A percentile compares a stretch with the other conserved stretches of the same genome.
These are phyloP conservation scores for Hericium alpestre DNA, from an alignment of 768 basidiomycete species.

Conservation along the genomic window DNA sequence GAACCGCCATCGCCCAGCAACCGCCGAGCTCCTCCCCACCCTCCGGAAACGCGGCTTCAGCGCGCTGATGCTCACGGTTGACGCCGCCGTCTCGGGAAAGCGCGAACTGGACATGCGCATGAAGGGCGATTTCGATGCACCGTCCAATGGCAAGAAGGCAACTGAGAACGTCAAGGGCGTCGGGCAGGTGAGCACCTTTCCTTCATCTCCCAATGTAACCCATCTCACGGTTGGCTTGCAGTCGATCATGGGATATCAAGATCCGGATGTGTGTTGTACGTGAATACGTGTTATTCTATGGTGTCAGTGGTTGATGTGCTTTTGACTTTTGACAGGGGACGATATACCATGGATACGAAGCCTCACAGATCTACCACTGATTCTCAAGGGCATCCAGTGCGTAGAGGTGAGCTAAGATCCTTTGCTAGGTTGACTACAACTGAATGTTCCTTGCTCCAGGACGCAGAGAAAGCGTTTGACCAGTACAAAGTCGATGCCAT, in stretches of 20 bases:
- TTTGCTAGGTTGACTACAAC: neutral
- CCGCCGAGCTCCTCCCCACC: constrained; percentile 26
- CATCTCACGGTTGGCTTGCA: constrained; percentile 3
- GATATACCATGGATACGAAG: constrained; percentile 29
- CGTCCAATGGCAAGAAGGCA: constrained; percentile 11
- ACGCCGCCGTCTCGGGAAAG: constrained; percentile 34
- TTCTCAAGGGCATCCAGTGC: constrained; percentile 37
- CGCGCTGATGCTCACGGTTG: constrained; percentile 40
- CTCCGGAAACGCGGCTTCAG: constrained; percentile 31
- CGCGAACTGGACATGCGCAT: constrained; percentile 26
- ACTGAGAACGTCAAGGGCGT: constrained; percentile 13
- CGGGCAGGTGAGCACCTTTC: constrained; percentile 15
- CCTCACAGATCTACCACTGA: constrained; percentile 30
- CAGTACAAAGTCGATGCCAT: constrained; percentile 32
- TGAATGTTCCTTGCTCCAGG: constrained; percentile 15
- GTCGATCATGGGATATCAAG: constrained; percentile 22
- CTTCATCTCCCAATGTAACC: neutral
- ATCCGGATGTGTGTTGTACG: constrained; percentile 24
- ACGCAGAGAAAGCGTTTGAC: constrained; percentile 35
- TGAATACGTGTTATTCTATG: neutral
- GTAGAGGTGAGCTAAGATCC: constrained; percentile 25
- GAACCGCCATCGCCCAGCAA: constrained; percentile 30
- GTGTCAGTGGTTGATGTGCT: neutral
- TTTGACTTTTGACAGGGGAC: constrained; percentile 15
- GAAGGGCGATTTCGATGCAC: constrained; percentile 19